Evolutionary conservation across 139 green algal species (phyloP).

Genomic region (Chlorella sp.): DNA sequence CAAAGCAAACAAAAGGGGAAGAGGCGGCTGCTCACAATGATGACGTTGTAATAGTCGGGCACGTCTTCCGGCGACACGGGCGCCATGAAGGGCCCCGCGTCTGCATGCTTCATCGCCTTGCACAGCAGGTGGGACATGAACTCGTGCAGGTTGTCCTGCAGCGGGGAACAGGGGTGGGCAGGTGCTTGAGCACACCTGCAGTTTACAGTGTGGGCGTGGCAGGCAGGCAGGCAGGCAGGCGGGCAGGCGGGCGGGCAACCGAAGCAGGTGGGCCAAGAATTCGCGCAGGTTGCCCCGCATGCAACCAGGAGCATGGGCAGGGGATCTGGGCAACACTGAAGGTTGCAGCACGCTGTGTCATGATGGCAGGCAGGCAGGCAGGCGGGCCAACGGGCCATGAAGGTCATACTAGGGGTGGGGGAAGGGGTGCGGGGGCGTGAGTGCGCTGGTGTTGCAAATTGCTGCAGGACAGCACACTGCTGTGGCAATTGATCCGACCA

Average conservation of each 20-base stretch:
- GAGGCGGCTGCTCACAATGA: slow-evolving; percentile 53
- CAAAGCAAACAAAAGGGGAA: too few relatives aligned
- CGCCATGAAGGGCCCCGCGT: slow-evolving; percentile 90
- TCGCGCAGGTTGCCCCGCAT: not conserved
- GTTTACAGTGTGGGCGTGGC: too few relatives aligned
- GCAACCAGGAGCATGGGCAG: not conserved
- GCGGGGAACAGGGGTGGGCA: not conserved
- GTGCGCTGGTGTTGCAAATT: too few relatives aligned
- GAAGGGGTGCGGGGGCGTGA: too few relatives aligned
- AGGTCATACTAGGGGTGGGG: too few relatives aligned
- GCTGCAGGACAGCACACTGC: too few relatives aligned
- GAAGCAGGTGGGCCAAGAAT: not conserved
- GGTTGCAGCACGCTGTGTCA: not conserved
- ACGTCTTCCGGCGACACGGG: slow-evolving; percentile 85
- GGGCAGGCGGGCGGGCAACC: too few relatives aligned
- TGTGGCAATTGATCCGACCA: too few relatives aligned
- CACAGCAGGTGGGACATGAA: slow-evolving; percentile 62
- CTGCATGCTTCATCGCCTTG: slow-evolving; percentile 58
- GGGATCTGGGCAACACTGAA: not conserved
- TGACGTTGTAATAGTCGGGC: slow-evolving; percentile 91
- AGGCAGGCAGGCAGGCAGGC: not conserved
- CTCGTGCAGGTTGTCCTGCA: slow-evolving; percentile 57
- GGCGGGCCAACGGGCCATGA: too few relatives aligned
- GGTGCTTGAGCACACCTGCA: too few relatives aligned
- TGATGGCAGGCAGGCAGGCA: not conserved